Evolutionary conservation across 306 rosid genomes (phyloP).

Genomic region (Citrullus colocynthis): DNA sequence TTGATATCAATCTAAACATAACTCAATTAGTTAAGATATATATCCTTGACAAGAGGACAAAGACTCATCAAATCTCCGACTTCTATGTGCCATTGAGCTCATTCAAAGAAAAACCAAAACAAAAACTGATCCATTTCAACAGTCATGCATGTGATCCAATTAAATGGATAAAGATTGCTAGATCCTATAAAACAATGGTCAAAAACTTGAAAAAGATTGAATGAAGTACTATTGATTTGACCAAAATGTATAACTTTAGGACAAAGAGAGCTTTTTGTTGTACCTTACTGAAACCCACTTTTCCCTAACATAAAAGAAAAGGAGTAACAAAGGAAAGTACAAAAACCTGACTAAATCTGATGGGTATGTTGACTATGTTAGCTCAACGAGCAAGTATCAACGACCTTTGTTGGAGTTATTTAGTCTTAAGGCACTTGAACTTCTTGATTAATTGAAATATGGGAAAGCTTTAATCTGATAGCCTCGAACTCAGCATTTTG

Average conservation of each 20-base stretch:
- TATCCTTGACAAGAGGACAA: too few relatives aligned
- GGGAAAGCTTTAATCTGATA: constrained; percentile 53
- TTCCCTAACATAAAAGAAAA: neutral
- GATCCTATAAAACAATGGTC: neutral
- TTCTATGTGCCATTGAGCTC: too few relatives aligned
- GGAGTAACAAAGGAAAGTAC: neutral
- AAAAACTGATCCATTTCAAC: neutral
- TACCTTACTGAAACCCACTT: neutral
- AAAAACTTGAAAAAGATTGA: neutral
- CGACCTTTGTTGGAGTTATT: neutral
- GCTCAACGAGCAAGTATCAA: neutral
- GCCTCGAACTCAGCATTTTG: constrained; percentile 58
- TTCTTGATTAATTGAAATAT: constrained; percentile 31
- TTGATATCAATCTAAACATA: too few relatives aligned
- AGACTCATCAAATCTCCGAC: too few relatives aligned
- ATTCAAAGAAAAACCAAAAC: too few relatives aligned
- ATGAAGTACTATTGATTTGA: constrained; percentile 3
- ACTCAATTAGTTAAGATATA: too few relatives aligned
- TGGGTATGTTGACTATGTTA: neutral
- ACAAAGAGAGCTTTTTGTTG: neutral
- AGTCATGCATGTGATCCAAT: neutral
- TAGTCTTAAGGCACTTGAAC: constrained; percentile 26
- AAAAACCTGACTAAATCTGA: neutral
- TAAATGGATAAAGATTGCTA: neutral
- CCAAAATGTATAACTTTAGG: neutral